A percentile compares a stretch with the other conserved stretches of the same genome.
phyloP scores from a whole-genome alignment of 1,284 basidiomycete species.

The Cystobasidiaceae sp. region DNA sequence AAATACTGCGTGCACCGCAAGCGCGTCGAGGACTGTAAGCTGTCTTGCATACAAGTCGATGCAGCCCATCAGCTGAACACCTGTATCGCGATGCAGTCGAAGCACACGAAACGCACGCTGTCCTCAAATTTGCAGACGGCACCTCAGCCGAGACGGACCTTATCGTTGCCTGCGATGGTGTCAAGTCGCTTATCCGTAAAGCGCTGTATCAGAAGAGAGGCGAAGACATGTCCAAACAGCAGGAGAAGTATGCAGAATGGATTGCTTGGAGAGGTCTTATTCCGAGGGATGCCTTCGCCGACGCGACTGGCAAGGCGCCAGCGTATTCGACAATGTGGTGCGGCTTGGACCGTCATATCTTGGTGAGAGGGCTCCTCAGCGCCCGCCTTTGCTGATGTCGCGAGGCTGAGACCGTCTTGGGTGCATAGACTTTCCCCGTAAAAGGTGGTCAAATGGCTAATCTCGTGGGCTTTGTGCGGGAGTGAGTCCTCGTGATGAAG shows the following conservation, averaged over 20 bases:
- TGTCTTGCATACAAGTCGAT: neutral
- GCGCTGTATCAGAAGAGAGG: constrained; percentile 35
- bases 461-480: constrained; percentile 41
- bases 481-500: constrained; percentile 37
- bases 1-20: constrained; percentile 13
- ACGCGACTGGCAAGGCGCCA: constrained; percentile 36
- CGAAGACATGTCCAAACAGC: constrained; percentile 31
- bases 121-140: constrained; percentile 25
- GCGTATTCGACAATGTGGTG: constrained; percentile 41
- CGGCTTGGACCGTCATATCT: constrained; percentile 39
- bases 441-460: constrained; percentile 43
- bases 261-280: constrained; percentile 41
- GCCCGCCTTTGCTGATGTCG: neutral
- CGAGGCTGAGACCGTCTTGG: neutral
- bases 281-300: constrained; percentile 36
- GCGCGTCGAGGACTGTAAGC: constrained; percentile 21
- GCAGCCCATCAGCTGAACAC: neutral
- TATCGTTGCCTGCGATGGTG: constrained; percentile 44
- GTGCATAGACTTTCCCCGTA: constrained; percentile 42
- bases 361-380: constrained; percentile 26
- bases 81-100: constrained; percentile 21
- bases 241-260: constrained; percentile 41
- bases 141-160: constrained; percentile 37
- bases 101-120: constrained; percentile 25
- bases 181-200: constrained; percentile 41